Evolutionary conservation across 2,329 filamentous ascomycete genomes (phyloP).

Genomic region (Aspergillus pseudoviridinutans): DNA sequence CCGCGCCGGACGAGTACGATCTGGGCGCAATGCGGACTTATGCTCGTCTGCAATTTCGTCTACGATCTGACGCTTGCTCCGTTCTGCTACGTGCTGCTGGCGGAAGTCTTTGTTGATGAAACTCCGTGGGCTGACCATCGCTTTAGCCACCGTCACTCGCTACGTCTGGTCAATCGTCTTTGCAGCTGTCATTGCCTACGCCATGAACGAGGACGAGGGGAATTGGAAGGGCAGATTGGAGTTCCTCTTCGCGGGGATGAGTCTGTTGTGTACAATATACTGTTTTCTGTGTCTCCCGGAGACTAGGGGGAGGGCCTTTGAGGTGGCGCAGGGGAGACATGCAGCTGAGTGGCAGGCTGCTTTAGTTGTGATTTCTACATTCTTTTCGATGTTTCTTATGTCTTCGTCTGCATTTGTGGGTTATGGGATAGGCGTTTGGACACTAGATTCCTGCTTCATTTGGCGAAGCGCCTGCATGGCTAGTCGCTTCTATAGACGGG

Average conservation of each 20-base stretch:
- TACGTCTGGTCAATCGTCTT: conserved; percentile 27
- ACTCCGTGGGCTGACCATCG: conserved; percentile 51
- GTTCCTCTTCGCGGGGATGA: conserved; percentile 27
- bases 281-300: conserved; percentile 32
- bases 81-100: conserved; percentile 50
- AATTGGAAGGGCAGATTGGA: conserved; percentile 29
- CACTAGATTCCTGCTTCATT: too few species aligned
- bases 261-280: conserved; percentile 22
- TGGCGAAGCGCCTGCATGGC: too few species aligned
- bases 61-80: conserved; percentile 54
- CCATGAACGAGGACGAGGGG: conserved; percentile 30
- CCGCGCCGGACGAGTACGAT: conserved; percentile 25
- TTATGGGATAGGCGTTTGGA: too few species aligned
- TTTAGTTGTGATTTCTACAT: too few species aligned
- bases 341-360: too few species aligned
- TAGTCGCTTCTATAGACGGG: too few species aligned
- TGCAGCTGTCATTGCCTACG: conserved; percentile 31
- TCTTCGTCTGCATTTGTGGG: too few species aligned
- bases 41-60: conserved; percentile 38
- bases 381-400: too few species aligned
- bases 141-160: conserved; percentile 19
- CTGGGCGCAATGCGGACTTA: conserved; percentile 42
- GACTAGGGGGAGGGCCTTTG: conserved; percentile 26
- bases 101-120: conserved; percentile 50
- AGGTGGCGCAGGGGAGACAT: background rate